phyloP scores from a whole-genome alignment of 768 basidiomycete genomes.

The Hygrophorus russula region DNA sequence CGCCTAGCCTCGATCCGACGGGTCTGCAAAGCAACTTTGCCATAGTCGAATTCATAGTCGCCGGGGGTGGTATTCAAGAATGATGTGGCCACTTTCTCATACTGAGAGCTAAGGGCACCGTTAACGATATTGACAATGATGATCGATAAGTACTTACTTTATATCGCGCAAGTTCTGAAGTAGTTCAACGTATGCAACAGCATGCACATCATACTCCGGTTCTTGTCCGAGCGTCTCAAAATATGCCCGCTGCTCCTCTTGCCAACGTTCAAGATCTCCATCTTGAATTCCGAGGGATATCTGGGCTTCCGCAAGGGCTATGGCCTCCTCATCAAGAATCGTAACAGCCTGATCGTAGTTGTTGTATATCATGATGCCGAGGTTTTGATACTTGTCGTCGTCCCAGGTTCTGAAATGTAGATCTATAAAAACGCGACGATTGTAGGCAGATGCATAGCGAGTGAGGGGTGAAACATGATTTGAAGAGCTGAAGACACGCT shows the following conservation, averaged over 20 bases:
- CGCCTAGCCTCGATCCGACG: slow-evolving; percentile 14
- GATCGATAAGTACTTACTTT: slow-evolving; percentile 8
- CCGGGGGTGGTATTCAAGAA: slow-evolving; percentile 10
- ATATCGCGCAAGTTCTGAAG: slow-evolving; percentile 6
- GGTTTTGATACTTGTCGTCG: slow-evolving; percentile 20
- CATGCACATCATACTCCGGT: slow-evolving; percentile 6
- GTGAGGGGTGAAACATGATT: slow-evolving; percentile 17
- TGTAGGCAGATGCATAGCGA: slow-evolving; percentile 17
- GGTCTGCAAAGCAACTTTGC: slow-evolving; percentile 10
- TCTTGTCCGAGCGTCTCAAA: slow-evolving; percentile 3
- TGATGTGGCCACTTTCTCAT: slow-evolving; percentile 3
- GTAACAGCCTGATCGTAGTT: slow-evolving; percentile 15
- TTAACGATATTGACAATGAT: background rate
- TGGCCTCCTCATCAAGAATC: slow-evolving; percentile 7
- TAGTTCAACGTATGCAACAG: slow-evolving; percentile 1
- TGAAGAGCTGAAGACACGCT: slow-evolving; percentile 21
- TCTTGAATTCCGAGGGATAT: background rate
- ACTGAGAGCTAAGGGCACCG: slow-evolving; percentile 6
- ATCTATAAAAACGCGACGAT: slow-evolving; percentile 18
- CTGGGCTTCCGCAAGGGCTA: slow-evolving; percentile 4
- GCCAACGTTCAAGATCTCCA: slow-evolving; percentile 1
- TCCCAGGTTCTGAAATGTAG: slow-evolving; percentile 23
- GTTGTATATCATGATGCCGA: slow-evolving; percentile 12
- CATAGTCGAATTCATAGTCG: slow-evolving; percentile 11
- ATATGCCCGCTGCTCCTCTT: slow-evolving; percentile 3